Evolutionary conservation across 495 filamentous ascomycete species (phyloP).

Genomic region (Penicillium taxi): DNA sequence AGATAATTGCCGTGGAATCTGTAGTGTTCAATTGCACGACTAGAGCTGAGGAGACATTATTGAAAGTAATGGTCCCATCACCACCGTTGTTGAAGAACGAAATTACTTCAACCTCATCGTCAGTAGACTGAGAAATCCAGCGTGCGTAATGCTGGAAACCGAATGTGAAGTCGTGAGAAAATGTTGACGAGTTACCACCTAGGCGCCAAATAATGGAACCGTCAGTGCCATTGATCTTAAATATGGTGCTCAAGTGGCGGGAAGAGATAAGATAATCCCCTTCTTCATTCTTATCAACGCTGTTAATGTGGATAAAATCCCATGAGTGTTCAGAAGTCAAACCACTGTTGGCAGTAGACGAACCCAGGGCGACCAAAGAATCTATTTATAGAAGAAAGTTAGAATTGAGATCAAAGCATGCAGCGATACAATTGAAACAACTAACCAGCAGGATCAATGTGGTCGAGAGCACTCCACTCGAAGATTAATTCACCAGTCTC

Average conservation of each 20-base stretch:
- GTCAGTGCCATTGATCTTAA: slow-evolving; percentile 43
- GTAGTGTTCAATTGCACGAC: slow-evolving; percentile 37
- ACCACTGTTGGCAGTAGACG: slow-evolving; percentile 22
- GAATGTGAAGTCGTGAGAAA: too few species aligned
- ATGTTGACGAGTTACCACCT: too few species aligned
- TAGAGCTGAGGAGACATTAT: slow-evolving; percentile 34
- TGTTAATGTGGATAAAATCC: slow-evolving; percentile 26
- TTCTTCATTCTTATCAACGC: slow-evolving; percentile 16
- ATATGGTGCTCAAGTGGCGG: slow-evolving; percentile 40
- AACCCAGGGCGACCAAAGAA: slow-evolving; percentile 38
- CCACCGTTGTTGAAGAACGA: slow-evolving; percentile 42
- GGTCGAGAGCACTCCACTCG: slow-evolving; percentile 28
- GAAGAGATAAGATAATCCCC: slow-evolving; percentile 47
- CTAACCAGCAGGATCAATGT: slow-evolving; percentile 26
- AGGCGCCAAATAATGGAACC: slow-evolving; percentile 48
- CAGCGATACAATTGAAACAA: too few species aligned
- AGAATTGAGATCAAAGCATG: slow-evolving; percentile 1
- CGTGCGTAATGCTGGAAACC: slow-evolving; percentile 48
- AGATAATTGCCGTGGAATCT: slow-evolving; percentile 26
- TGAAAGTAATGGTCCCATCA: neutral
- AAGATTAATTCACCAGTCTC: slow-evolving; percentile 26
- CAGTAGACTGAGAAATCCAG: slow-evolving; percentile 24
- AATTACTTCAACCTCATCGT: slow-evolving; percentile 28
- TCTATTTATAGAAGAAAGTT: slow-evolving; percentile 28
- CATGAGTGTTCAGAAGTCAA: too few species aligned